phyloP scores from a whole-genome alignment of 169 alveolate genomes.

The Babesia bigemina region DNA sequence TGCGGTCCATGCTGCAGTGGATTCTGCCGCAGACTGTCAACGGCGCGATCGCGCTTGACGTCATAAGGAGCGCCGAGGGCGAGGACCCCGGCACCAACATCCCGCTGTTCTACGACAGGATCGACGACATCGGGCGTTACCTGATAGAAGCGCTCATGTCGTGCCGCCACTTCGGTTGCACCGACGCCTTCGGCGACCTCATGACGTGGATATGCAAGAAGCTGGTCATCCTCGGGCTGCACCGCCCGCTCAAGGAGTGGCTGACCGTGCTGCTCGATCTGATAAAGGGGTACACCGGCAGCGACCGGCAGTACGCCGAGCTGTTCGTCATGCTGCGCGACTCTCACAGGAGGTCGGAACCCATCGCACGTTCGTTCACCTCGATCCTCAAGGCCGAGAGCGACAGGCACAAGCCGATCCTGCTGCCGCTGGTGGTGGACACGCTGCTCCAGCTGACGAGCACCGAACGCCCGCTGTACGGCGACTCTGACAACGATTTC shows the following conservation, averaged over 20 bases:
- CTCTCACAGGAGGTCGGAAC: conserved; percentile 45
- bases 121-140: conserved; percentile 28
- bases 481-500: background rate
- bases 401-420: conserved; percentile 31
- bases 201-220: conserved; percentile 44
- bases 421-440: conserved; percentile 27
- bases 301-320: conserved; percentile 23
- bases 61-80: conserved; percentile 1
- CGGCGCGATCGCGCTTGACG: conserved; percentile 23
- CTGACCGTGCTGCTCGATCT: conserved; percentile 17
- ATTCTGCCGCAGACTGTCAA: conserved; percentile 29
- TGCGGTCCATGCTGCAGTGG: conserved; percentile 37
- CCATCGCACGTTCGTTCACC: conserved; percentile 35
- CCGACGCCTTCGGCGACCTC: conserved; percentile 40
- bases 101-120: conserved; percentile 15
- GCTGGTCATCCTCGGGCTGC: conserved; percentile 25
- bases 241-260: conserved; percentile 29
- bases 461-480: background rate
- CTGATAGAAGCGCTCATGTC: conserved; percentile 22
- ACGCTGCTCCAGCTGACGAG: conserved; percentile 26
- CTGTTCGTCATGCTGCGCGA: conserved; percentile 27
- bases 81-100: conserved; percentile 42
- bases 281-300: conserved; percentile 21
- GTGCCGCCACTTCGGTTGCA: conserved; percentile 45
- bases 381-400: conserved; percentile 36